Percentiles rank a stretch among this genome's conserved stretches.
phyloP scores from a whole-genome alignment of 805 yeast species.

The Candida anglica region DNA sequence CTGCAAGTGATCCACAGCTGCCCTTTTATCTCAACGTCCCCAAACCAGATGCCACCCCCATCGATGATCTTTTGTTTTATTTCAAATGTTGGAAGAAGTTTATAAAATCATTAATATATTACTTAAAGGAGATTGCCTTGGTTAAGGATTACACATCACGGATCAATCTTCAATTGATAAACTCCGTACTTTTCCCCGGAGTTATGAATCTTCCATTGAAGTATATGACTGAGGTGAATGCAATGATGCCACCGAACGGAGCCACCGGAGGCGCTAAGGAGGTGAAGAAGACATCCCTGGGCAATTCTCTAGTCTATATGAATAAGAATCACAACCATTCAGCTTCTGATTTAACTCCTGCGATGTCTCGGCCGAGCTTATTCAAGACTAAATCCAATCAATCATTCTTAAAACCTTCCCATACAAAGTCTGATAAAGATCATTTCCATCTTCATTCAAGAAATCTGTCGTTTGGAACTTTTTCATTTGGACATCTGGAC shows the following conservation, averaged over 20 bases:
- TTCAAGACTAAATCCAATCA: constrained; percentile 19
- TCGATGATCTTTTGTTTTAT: constrained; percentile 32
- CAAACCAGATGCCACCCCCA: constrained; percentile 32
- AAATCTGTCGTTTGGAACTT: not conserved
- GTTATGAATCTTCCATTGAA: constrained; percentile 38
- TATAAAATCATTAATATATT: constrained; percentile 32
- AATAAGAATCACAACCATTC: constrained; percentile 23
- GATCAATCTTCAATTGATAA: constrained; percentile 33
- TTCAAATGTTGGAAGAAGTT: constrained; percentile 40
- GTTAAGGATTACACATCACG: constrained; percentile 44
- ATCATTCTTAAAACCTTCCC: constrained; percentile 6
- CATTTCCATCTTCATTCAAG: not conserved
- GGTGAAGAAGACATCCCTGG: constrained; percentile 12
- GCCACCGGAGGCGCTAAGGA: too few relatives aligned
- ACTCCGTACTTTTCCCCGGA: constrained; percentile 37
- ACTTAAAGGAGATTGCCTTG: constrained; percentile 40
- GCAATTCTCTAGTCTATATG: constrained; percentile 4
- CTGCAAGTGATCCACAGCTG: constrained; percentile 28
- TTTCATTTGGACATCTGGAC: too few relatives aligned
- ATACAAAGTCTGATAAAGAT: not conserved
- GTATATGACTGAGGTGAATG: constrained; percentile 6
- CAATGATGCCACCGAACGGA: constrained; percentile 7
- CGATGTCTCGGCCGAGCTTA: constrained; percentile 14
- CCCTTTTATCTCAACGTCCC: constrained; percentile 41
- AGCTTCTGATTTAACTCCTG: not conserved